Evolutionary conservation across 2,329 filamentous ascomycete genomes (phyloP).

Genomic region (Verticillium zaregamsianum): DNA sequence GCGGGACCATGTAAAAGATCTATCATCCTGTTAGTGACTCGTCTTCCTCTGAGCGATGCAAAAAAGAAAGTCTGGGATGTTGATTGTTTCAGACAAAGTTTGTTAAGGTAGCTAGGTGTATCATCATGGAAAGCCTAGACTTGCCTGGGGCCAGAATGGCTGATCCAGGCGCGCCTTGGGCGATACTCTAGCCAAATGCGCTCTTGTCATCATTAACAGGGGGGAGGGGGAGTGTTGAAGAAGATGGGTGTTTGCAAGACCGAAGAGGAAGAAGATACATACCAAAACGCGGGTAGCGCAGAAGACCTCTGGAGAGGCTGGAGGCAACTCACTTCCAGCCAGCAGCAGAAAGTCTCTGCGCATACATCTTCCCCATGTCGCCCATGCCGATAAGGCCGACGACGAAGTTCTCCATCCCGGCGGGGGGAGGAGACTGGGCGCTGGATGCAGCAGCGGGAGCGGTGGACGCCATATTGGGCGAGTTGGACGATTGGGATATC

Average conservation of each 20-base stretch:
- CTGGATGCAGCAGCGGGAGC: conserved; percentile 7
- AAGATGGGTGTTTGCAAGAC: not conserved
- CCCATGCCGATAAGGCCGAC: conserved; percentile 98
- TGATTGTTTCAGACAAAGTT: conserved; percentile 71
- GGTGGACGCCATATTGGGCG: conserved; percentile 10
- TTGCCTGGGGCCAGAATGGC: conserved; percentile 71
- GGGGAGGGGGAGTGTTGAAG: conserved; percentile 5
- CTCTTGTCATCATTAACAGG: conserved; percentile 93
- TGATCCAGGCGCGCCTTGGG: conserved; percentile 52
- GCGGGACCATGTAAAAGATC: conserved; percentile 23
- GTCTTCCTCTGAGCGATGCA: not conserved
- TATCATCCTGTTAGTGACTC: conserved; percentile 10
- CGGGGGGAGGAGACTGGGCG: conserved; percentile 22
- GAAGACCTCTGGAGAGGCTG: conserved; percentile 5
- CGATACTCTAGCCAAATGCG: conserved; percentile 99
- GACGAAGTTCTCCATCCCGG: conserved; percentile 63
- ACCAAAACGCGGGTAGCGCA: conserved; percentile 23
- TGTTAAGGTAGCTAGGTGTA: conserved; percentile 94
- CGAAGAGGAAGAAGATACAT: conserved; percentile 21
- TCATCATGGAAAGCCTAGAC: conserved; percentile 87
- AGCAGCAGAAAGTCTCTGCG: conserved; percentile 78
- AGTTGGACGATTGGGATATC: not conserved
- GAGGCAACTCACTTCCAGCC: conserved; percentile 77
- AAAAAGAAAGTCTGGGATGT: conserved; percentile 11
- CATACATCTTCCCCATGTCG: conserved; percentile 99